phyloP scores from a whole-genome alignment of 306 rosid genomes.

The Heteromeles arbutifolia region DNA sequence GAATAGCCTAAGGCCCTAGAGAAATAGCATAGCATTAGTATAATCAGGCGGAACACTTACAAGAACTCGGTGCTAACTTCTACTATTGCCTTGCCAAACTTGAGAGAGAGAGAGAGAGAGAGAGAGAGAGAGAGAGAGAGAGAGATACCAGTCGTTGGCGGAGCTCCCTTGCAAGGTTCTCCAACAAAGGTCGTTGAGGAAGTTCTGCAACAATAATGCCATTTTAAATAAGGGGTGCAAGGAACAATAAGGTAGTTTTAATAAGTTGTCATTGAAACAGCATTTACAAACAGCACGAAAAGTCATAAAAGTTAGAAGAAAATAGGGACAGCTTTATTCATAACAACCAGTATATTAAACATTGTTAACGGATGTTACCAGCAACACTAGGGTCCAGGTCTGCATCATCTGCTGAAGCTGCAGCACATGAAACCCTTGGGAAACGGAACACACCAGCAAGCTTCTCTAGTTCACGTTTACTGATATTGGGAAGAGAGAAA shows the following conservation, averaged over 20 bases:
- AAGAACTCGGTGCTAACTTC: neutral
- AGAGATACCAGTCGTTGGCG: slow-evolving; percentile 56
- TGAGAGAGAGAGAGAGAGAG: slow-evolving; percentile 1
- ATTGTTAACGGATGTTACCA: slow-evolving; percentile 39
- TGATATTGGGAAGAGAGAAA: slow-evolving; percentile 78
- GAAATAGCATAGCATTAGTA: neutral
- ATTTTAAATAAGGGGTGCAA: neutral
- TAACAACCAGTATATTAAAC: neutral
- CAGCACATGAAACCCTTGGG: slow-evolving; percentile 94
- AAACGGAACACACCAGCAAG: slow-evolving; percentile 59
- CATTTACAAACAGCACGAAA: neutral
- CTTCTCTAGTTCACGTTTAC: slow-evolving; percentile 54
- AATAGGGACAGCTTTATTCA: neutral
- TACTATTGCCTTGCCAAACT: neutral
- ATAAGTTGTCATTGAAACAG: neutral
- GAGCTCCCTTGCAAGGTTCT: slow-evolving; percentile 79
- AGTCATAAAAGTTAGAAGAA: neutral
- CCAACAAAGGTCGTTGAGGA: slow-evolving; percentile 78
- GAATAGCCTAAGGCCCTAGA: slow-evolving; percentile 77
- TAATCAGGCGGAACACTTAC: neutral
- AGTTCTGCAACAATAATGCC: slow-evolving; percentile 52
- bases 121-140: neutral
- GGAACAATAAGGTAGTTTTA: neutral
- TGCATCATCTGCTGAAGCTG: slow-evolving; percentile 94
- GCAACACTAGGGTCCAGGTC: slow-evolving; percentile 79